These are phyloP conservation scores for Aspergillus caelatus DNA, from an alignment of 2,329 filamentous ascomycete species.

Conservation along the genomic window DNA sequence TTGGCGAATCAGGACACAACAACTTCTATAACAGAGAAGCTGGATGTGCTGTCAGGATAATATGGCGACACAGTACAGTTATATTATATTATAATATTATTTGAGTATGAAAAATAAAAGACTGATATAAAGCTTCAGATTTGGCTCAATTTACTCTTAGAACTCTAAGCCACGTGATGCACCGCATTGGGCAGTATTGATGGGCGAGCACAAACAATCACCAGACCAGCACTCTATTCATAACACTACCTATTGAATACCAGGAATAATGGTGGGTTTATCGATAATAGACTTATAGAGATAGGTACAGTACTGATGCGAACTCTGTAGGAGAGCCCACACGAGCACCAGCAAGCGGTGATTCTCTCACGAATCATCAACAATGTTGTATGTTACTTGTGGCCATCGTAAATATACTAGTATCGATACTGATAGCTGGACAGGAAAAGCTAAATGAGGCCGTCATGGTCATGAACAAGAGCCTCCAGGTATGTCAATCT, in stretches of 20 bases:
- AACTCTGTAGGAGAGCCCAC: conserved; percentile 75
- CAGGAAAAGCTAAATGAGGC: conserved; percentile 98
- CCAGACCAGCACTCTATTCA: background rate
- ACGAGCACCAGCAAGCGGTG: conserved; percentile 95
- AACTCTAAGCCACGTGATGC: conserved; percentile 17
- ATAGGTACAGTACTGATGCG: background rate
- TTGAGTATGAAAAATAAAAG: background rate
- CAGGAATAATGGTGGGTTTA: conserved; percentile 22
- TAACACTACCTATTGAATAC: background rate
- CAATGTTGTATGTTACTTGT: conserved; percentile 74
- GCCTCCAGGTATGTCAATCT: conserved; percentile 67
- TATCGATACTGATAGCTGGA: background rate
- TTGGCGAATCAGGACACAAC: background rate
- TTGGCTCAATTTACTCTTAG: background rate
- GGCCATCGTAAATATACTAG: background rate
- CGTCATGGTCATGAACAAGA: conserved; percentile 88
- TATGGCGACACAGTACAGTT: background rate
- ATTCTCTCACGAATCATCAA: conserved; percentile 93
- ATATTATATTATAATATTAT: background rate
- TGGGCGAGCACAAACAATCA: conserved; percentile 21
- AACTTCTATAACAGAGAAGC: background rate
- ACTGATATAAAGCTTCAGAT: background rate
- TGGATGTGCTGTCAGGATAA: background rate
- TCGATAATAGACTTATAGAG: background rate
- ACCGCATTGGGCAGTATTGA: background rate